Evolutionary conservation across 805 yeast genomes (phyloP), one percentile per base, ranked within the genome.

Genomic region (Candida dajiaensis): DNA sequence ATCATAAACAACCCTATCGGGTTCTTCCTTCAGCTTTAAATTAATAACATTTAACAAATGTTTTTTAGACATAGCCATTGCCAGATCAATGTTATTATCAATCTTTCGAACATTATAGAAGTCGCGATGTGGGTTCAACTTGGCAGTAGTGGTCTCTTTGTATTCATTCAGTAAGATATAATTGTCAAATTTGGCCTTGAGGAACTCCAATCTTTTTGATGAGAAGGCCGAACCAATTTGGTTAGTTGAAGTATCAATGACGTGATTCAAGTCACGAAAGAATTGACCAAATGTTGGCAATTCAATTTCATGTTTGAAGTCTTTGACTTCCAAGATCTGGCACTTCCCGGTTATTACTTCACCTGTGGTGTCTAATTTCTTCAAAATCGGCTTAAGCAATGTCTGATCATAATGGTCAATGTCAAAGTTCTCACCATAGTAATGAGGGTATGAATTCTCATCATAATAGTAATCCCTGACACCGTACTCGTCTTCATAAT

Each of bases 41-140:
- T 70, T 66, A 18, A 70, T 67, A n/a, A 65, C 64, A 36, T 65
- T 68, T 33, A 68, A 54, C 20, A 69, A 70, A 68, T 92, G 98
- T 65, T 92, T 92, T 67, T 94, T 97, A 56, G 95, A 89, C 98
- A 94, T 94, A 61, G 96, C 88, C 42, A 98, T 98, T 7, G 96
- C 83, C 62, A 92, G 96, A 62, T 92, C 97, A 51, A 94, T 92
- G 70, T 94, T 98, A 29, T 97, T 94, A 44, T 71, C 74, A 31
- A 71, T 66, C 51, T 71, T 71, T 51, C 75, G 59, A 15, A 66
- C 71, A 45, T 71, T 71, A 47, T 71, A 71, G 41, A 71, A 70
- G 56, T 71, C 74, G 36, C 73, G 53, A 42, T 69, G 69, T 13
- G 74, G 73, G 20, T 69, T 69, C 38, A 63, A 46, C 43, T 67